Percentiles rank a stretch among this genome's conserved stretches.
Evolutionary conservation across 805 yeast genomes (phyloP).

Genomic region (Myxozyma udenii): DNA sequence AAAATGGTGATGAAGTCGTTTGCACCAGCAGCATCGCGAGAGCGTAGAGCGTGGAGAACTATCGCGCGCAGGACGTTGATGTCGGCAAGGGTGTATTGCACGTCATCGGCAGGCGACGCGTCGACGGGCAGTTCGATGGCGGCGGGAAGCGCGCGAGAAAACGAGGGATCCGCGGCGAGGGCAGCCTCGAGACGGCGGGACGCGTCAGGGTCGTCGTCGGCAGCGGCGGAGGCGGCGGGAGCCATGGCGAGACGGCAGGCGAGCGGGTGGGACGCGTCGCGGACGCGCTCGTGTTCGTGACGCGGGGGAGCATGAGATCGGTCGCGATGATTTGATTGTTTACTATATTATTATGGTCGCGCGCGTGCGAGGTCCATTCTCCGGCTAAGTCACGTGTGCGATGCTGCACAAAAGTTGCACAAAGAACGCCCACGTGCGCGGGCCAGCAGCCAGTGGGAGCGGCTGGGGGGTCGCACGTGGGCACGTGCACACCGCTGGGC

Average conservation of each 20-base stretch:
- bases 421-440: background rate
- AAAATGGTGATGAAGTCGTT: constrained; percentile 21
- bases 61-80: constrained; percentile 25
- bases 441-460: background rate
- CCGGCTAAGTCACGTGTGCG: background rate
- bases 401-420: background rate
- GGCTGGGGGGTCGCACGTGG: background rate
- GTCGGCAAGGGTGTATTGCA: constrained; percentile 6
- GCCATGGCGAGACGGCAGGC: no score
- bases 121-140: constrained; percentile 10
- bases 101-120: constrained; percentile 11
- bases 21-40: constrained; percentile 5
- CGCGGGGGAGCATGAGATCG: no score
- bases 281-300: no score
- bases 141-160: constrained; percentile 19
- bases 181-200: constrained; percentile 1
- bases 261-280: no score
- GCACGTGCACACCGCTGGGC: background rate
- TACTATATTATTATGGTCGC: no score
- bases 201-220: background rate
- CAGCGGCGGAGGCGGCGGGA: background rate
- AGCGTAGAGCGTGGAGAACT: constrained; percentile 22
- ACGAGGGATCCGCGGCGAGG: constrained; percentile 17
- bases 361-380: no score
- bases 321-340: no score